These are phyloP conservation scores for Backusella circina DNA, from an alignment of 192 early-diverging fungal genomes.

Conservation along the genomic window DNA sequence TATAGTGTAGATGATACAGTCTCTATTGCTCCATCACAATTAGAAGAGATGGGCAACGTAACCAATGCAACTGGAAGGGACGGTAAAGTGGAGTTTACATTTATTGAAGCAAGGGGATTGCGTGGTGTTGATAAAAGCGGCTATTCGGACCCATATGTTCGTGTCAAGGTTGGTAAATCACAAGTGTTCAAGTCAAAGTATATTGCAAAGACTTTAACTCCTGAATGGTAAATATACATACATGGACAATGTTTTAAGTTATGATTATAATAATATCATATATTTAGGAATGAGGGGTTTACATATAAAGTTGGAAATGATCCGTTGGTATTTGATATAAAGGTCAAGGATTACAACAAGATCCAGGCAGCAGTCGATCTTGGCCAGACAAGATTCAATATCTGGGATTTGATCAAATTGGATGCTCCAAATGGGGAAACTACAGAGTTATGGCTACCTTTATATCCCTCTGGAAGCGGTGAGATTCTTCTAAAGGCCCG, in stretches of 20 bases:
- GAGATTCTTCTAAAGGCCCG: slow-evolving; percentile 3
- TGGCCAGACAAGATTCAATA: slow-evolving; percentile 17
- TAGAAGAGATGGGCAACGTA: not conserved
- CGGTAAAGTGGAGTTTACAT: slow-evolving; percentile 27
- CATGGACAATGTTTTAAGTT: not conserved
- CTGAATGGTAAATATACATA: slow-evolving; percentile 27
- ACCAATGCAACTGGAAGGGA: not conserved
- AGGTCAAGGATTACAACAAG: slow-evolving; percentile 25
- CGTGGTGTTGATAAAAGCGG: slow-evolving; percentile 48
- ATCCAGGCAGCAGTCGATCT: slow-evolving; percentile 6
- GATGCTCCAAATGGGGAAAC: not conserved
- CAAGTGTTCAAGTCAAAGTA: slow-evolving; percentile 17
- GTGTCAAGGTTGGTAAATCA: slow-evolving; percentile 10
- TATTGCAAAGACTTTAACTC: slow-evolving; percentile 22
- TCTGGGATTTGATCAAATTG: slow-evolving; percentile 25
- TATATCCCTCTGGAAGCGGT: slow-evolving; percentile 20
- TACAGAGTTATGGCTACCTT: slow-evolving; percentile 13
- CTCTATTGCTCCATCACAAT: not conserved
- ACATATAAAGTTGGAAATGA: not conserved
- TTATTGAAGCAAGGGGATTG: slow-evolving; percentile 46
- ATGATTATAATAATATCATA: not conserved
- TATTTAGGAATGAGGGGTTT: slow-evolving; percentile 22
- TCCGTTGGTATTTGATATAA: slow-evolving; percentile 24
- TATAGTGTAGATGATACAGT: not conserved
- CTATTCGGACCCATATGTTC: slow-evolving; percentile 14